Percentiles rank a stretch among this genome's conserved stretches.
Conservation (phyloP, 441 rosid genomes). For the Kokia cookei region DNA sequence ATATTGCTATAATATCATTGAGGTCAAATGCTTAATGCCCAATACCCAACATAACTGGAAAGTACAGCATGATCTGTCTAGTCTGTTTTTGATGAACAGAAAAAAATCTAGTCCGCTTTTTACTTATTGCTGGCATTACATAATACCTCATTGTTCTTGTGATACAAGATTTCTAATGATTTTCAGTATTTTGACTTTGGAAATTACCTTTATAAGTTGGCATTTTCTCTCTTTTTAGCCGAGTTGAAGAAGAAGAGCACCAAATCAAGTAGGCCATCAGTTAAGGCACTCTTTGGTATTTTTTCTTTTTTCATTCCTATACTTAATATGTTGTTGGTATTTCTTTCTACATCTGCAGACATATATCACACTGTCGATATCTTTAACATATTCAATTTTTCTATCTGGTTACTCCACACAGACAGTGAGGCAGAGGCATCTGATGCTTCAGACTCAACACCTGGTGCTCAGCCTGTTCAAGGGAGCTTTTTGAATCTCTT, state of each 20-base stretch:
- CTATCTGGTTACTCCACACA: constrained; percentile 18
- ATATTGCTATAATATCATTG: background rate
- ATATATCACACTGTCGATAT: background rate
- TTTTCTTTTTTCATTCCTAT: background rate
- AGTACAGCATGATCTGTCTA: background rate
- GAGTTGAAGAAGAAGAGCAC: constrained; percentile 50
- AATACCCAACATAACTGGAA: background rate
- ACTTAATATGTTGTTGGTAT: background rate
- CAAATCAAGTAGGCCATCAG: constrained; percentile 43
- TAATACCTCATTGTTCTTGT: background rate
- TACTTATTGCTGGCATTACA: background rate
- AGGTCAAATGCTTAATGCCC: background rate
- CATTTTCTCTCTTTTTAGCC: constrained; percentile 26
- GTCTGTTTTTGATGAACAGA: too few species aligned
- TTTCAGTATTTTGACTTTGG: background rate
- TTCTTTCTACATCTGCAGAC: background rate
- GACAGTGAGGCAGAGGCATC: constrained; percentile 52
- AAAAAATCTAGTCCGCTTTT: background rate
- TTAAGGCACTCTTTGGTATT: constrained; percentile 57
- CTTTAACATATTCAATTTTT: background rate
- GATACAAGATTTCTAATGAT: background rate
- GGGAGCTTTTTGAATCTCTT: constrained; percentile 45
- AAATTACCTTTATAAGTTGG: background rate
- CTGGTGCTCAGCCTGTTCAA: constrained; percentile 23
- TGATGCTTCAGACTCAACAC: constrained; percentile 31